Conservation (phyloP, 108 stramenopile genomes). For the Skeletonema menzelii region DNA sequence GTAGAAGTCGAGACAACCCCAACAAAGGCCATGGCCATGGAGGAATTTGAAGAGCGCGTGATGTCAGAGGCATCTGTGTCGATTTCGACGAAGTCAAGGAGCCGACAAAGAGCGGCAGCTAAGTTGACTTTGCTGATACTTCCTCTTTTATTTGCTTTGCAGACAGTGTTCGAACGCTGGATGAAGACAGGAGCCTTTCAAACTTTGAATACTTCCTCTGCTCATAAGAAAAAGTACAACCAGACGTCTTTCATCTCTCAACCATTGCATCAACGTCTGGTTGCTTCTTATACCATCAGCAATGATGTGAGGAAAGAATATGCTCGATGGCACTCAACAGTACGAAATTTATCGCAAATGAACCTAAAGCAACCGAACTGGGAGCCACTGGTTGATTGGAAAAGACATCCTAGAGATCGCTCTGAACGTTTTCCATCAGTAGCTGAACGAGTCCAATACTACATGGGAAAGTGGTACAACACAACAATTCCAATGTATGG, state of each 20-base stretch:
- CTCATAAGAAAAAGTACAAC: background rate
- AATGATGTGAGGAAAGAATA: constrained; percentile 27
- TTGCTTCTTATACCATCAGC: constrained; percentile 15
- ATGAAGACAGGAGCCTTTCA: background rate
- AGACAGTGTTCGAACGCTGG: background rate
- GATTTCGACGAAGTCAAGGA: background rate
- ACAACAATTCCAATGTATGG: constrained; percentile 37
- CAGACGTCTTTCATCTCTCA: background rate
- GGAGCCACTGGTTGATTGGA: constrained; percentile 32
- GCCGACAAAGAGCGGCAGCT: background rate
- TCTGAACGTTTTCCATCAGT: constrained; percentile 37
- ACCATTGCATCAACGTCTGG: background rate
- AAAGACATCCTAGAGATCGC: constrained; percentile 19
- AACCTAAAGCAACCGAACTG: constrained; percentile 18
- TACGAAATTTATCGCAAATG: constrained; percentile 33
- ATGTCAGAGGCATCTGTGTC: constrained; percentile 1
- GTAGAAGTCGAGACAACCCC: no score
- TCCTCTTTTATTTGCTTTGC: background rate
- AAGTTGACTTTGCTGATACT: background rate
- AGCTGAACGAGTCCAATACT: constrained; percentile 35
- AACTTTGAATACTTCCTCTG: background rate
- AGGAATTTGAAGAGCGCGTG: background rate
- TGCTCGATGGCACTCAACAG: constrained; percentile 27
- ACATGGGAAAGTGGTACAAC: constrained; percentile 51
- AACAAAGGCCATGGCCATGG: background rate